Percentiles rank a stretch among this genome's conserved stretches.
phyloP scores from a whole-genome alignment of 495 filamentous ascomycete species.

The Lophium mytilinum region DNA sequence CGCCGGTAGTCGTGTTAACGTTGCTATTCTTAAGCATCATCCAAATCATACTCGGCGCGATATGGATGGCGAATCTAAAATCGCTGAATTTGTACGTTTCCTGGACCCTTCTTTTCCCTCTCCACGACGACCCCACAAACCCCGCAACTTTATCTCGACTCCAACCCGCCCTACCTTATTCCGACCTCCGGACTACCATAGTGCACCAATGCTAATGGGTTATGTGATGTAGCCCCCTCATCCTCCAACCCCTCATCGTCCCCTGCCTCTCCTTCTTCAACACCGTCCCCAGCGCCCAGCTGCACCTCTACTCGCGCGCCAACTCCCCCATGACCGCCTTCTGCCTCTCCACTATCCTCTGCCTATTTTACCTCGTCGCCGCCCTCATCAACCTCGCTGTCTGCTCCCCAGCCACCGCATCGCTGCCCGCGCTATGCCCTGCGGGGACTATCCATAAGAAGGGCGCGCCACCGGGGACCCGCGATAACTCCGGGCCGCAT shows the following conservation, averaged over 20 bases:
- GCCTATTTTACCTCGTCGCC: slow-evolving; percentile 2
- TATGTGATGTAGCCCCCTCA: not conserved
- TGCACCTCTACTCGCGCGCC: slow-evolving; percentile 7
- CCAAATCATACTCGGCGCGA: slow-evolving; percentile 5
- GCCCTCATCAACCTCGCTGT: not conserved
- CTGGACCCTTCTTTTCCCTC: not conserved
- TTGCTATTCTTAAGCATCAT: slow-evolving; percentile 1
- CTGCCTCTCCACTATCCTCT: not conserved
- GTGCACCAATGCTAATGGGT: too few relatives aligned
- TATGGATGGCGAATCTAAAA: slow-evolving; percentile 1
- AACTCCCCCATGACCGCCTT: slow-evolving; percentile 7
- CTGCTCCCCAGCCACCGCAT: not conserved
- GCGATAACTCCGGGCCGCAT: not conserved
- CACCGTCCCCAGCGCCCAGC: slow-evolving; percentile 6
- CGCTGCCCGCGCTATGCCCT: not conserved
- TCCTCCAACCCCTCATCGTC: slow-evolving; percentile 10
- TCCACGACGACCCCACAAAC: too few relatives aligned
- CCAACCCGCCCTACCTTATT: not conserved
- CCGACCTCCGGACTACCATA: too few relatives aligned
- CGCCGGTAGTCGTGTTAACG: not conserved
- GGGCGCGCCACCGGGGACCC: too few relatives aligned
- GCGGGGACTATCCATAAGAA: not conserved
- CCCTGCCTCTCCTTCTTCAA: slow-evolving; percentile 16
- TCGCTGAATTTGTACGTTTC: slow-evolving; percentile 5
- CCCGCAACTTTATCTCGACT: not conserved